Percentiles rank a stretch among this genome's conserved stretches.
These are phyloP conservation scores for Gossypium gossypioides DNA, from an alignment of 441 rosid genomes.

Conservation along the genomic window DNA sequence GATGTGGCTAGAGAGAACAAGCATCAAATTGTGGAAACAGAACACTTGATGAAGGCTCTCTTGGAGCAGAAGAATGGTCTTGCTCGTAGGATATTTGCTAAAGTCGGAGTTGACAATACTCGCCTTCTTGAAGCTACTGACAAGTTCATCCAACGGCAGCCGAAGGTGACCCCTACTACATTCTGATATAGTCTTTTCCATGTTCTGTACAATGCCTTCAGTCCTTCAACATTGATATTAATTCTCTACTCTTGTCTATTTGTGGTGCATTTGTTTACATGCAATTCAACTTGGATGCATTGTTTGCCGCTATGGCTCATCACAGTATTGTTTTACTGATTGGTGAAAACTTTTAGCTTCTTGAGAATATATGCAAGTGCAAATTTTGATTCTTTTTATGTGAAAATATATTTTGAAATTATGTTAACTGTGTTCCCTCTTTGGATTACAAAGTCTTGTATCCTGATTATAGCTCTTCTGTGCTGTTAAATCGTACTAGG, in stretches of 20 bases:
- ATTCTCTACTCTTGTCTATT: background rate
- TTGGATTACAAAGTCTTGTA: background rate
- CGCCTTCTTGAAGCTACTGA: constrained; percentile 87
- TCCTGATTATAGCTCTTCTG: constrained; percentile 6
- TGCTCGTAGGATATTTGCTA: constrained; percentile 83
- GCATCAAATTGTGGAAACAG: constrained; percentile 97
- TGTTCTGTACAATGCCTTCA: background rate
- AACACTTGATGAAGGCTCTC: constrained; percentile 87
- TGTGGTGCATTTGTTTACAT: background rate
- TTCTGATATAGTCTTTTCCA: background rate
- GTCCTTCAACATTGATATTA: background rate
- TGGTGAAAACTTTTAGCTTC: background rate
- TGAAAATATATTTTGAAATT: too few relatives aligned
- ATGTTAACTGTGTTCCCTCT: background rate
- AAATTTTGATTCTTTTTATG: background rate
- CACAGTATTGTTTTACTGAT: background rate
- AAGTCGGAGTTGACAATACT: constrained; percentile 78
- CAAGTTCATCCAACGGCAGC: constrained; percentile 81
- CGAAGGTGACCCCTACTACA: constrained; percentile 47
- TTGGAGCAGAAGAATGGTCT: constrained; percentile 98
- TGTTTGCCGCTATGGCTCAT: background rate
- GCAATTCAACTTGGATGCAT: background rate
- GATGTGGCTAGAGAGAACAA: constrained; percentile 91
- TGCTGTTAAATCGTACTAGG: constrained; percentile 29
- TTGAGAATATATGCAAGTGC: background rate